Conservation (phyloP, 169 alveolate species). For the Cryptosporidium ryanae region DNA sequence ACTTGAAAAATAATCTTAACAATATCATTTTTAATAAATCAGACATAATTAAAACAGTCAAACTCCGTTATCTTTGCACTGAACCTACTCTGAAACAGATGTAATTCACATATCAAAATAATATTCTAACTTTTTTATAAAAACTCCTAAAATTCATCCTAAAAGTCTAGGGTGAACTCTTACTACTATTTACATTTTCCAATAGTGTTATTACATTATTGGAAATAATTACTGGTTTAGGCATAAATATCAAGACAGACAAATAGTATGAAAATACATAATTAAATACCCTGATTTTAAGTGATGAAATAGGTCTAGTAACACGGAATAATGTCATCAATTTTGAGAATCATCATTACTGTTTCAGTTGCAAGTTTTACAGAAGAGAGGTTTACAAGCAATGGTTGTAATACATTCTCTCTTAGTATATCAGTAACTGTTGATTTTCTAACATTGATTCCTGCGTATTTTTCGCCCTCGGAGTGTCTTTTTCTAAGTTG, state of each 20-base stretch:
- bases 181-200: too few species aligned
- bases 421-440: conserved; percentile 91
- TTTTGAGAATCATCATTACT: conserved; percentile 98
- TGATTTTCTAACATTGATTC: conserved; percentile 94
- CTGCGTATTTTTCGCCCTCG: conserved; percentile 91
- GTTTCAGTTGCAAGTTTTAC: conserved; percentile 98
- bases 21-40: too few species aligned
- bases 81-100: neutral
- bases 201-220: too few species aligned
- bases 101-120: neutral
- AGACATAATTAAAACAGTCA: neutral
- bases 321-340: conserved; percentile 95
- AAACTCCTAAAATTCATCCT: too few species aligned
- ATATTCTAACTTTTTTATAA: too few species aligned
- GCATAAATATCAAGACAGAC: too few species aligned
- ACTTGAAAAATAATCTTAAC: too few species aligned
- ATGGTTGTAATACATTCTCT: conserved; percentile 96
- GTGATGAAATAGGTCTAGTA: neutral
- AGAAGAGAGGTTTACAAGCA: conserved; percentile 96
- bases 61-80: conserved; percentile 4
- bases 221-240: too few species aligned
- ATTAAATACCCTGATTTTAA: neutral
- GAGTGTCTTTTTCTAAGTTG: conserved; percentile 94
- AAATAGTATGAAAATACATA: too few species aligned
- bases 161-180: too few species aligned